Evolutionary conservation across 2,329 filamentous ascomycete genomes (phyloP), one percentile per base, ranked within the genome.

Genomic region (Diaporthe ampelina): DNA sequence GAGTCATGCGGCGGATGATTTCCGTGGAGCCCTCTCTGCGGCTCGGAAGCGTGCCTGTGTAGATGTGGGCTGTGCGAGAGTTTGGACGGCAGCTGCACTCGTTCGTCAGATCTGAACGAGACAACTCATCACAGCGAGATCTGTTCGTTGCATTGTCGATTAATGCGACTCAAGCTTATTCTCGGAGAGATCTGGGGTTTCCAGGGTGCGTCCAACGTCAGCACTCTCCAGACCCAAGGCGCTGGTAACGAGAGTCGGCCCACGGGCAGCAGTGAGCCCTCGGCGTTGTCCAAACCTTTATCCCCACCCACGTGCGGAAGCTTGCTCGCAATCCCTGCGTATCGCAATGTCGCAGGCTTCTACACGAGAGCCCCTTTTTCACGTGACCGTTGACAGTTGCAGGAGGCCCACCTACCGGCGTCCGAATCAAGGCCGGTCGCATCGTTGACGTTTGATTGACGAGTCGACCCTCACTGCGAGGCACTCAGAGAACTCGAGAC

Each of bases 1-100:
- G 63, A 67, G 63, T 68, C 45, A 54, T 68, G 63, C 63, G 17
- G 63, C 63, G 48, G 48, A 37, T 37, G 63, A 26, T 68, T 37
- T 17, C 63, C 48, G 32, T 54, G 63, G 32, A 40, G 48, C 32
- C 24, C 8, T 29, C 35, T 5, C 9, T 19, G 29, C 21, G 45
- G 45, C 63, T 67, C 59, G 58, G 58, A 61, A 61, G 58, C 37
- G 57, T 43, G n/a, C 59, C 59, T 43, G 40, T 32, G 24, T n/a
- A 32, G 58, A n/a, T 48, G 40, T 48, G 59, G 59, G 40, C 17
- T 48, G 9, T 48, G 15, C 15, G 26, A 29, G 32, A 48, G 40
- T 32, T 29, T 32, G 24, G 40, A 65, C 59, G 26, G 59, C 40
- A 65, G 19, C 19, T 2, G 45, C 45, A 11, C 58, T 63, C 37